Percentiles rank a stretch among this genome's conserved stretches.
phyloP scores from a whole-genome alignment of 108 stramenopile species.

The Nitzschia sp. region DNA sequence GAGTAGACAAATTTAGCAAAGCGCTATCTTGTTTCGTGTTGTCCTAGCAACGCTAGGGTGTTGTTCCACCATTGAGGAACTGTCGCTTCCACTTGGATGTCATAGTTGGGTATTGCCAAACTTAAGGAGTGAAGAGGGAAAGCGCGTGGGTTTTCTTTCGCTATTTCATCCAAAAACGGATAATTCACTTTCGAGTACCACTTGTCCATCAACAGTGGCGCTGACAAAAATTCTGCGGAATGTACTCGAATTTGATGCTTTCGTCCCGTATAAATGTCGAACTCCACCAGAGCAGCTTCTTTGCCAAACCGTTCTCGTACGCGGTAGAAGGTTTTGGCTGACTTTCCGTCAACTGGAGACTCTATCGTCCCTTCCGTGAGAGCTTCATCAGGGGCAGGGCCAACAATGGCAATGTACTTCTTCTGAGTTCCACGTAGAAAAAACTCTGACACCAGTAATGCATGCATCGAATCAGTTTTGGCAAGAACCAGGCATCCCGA shows the following conservation, averaged over 20 bases:
- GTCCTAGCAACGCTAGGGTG: neutral
- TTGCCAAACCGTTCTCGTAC: constrained; percentile 28
- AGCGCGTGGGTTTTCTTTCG: constrained; percentile 15
- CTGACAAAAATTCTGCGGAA: constrained; percentile 49
- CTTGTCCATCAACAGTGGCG: constrained; percentile 54
- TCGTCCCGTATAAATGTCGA: constrained; percentile 66
- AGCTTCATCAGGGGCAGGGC: constrained; percentile 6
- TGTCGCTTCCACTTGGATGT: constrained; percentile 46
- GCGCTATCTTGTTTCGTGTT: neutral
- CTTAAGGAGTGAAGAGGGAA: constrained; percentile 64
- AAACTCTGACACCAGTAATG: constrained; percentile 63
- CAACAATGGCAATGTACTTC: constrained; percentile 58
- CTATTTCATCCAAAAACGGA: constrained; percentile 1
- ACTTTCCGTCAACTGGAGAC: constrained; percentile 43
- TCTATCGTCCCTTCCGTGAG: constrained; percentile 34
- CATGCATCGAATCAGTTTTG: constrained; percentile 65
- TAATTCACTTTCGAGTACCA: constrained; percentile 31
- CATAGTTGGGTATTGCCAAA: constrained; percentile 48
- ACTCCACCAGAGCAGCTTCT: constrained; percentile 41
- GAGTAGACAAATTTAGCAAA: neutral
- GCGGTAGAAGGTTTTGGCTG: constrained; percentile 46
- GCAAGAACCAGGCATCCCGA: constrained; percentile 68
- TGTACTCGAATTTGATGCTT: constrained; percentile 84
- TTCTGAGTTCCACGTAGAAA: constrained; percentile 57
- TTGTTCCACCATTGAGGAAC: constrained; percentile 59